A percentile compares a stretch with the other conserved stretches of the same genome.
These are phyloP conservation scores for Cyclotella kingstonii DNA, from an alignment of 108 stramenopile genomes.

Conservation along the genomic window DNA sequence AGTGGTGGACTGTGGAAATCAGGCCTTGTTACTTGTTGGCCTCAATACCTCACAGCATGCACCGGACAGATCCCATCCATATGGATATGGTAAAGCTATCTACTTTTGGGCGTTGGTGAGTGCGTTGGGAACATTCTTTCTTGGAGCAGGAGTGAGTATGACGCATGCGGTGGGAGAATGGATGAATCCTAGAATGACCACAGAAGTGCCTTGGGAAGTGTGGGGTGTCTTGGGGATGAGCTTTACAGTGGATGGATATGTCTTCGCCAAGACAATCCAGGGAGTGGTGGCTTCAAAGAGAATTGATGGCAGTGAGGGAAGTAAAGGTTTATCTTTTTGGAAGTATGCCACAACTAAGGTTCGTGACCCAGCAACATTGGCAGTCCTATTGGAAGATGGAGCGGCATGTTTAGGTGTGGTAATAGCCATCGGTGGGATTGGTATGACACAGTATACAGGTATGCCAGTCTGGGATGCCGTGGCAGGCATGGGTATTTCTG, in stretches of 20 bases:
- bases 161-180: constrained; percentile 74
- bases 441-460: constrained; percentile 72
- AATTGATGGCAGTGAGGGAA: constrained; percentile 49
- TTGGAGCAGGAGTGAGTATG: constrained; percentile 93
- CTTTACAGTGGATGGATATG: constrained; percentile 88
- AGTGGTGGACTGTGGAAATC: constrained; percentile 94
- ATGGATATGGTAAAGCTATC: constrained; percentile 86
- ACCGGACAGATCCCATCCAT: constrained; percentile 88
- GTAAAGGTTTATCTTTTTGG: constrained; percentile 47
- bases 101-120: constrained; percentile 85
- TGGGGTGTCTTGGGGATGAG: constrained; percentile 87
- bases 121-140: constrained; percentile 94
- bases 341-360: constrained; percentile 62
- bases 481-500: constrained; percentile 89
- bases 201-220: constrained; percentile 72
- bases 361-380: constrained; percentile 94
- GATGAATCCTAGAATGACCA: constrained; percentile 60
- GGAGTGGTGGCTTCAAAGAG: constrained; percentile 46
- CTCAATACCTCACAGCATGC: constrained; percentile 66
- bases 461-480: constrained; percentile 88
- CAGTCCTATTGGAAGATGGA: constrained; percentile 94
- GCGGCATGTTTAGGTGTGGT: constrained; percentile 95
- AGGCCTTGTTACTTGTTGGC: constrained; percentile 86
- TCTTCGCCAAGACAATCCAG: constrained; percentile 71
- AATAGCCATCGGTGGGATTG: constrained; percentile 91